Evolutionary conservation across 345 rosid species (phyloP), one percentile per base, ranked within the genome.

Genomic region (Hirschfeldia incana): DNA sequence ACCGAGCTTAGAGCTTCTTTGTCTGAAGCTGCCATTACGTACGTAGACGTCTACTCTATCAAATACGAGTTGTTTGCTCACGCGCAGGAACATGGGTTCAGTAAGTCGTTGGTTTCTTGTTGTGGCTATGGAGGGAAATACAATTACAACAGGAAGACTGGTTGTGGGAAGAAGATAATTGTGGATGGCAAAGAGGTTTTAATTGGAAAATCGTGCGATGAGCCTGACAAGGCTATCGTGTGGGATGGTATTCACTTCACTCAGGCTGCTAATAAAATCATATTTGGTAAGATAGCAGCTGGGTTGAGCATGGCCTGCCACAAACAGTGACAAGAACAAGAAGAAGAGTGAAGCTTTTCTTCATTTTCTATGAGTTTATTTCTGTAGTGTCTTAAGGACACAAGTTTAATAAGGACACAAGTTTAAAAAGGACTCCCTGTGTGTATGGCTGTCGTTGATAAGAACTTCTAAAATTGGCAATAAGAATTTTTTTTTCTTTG

Each of bases 121-220:
- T 94, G 97, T 64, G 94, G 98, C 0, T 88, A 86, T 64, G 97
- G 97, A 15, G 98, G 98, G 26, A 89, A 84, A 82, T 89, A 88
- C 51, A 92, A 92, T 58, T 92, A 83, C 81, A 86, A 85, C 69
- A 80, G 62, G 60, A 1, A 84, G 42, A 71, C 82, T 32, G 86
- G 90, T 0, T 89, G 97, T 67, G 97, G 97, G n/a, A 81, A 62
- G 26, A 85, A 72, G 76, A 65, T 63, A 8, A 82, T 1, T 27
- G 80, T 77, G 65, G 49, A 70, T 15, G 96, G 91, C 10, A 86
- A 79, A 75, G 84, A 88, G 67, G 61, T 87, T 28, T 29, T 84
- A 63, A 64, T 88, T 11, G 97, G 87, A 12, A 83, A 77, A 55
- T 65, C 93, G 0, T 82, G 83, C 3, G 73, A 79, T 13, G 74